Percentiles rank a stretch among this genome's conserved stretches.
Conservation (phyloP, 768 basidiomycete genomes). For the Mycena rosella region DNA sequence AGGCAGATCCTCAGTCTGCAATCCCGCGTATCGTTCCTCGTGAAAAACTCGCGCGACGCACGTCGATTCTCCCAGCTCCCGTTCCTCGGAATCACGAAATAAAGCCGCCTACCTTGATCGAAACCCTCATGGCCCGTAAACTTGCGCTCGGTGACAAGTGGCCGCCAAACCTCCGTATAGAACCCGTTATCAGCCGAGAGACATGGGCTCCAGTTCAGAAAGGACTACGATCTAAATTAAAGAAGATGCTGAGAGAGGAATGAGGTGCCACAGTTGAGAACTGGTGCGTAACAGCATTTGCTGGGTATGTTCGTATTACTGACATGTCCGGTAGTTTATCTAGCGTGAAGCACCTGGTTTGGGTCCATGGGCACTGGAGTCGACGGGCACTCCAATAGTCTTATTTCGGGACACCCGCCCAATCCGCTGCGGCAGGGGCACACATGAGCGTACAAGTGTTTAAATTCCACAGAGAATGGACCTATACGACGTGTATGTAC, state of each 20-base stretch:
- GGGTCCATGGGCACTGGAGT: no score
- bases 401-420: no score
- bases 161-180: conserved; percentile 65
- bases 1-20: background rate
- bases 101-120: conserved; percentile 51
- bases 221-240: conserved; percentile 54
- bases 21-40: conserved; percentile 27
- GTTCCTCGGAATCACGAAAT: conserved; percentile 25
- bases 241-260: conserved; percentile 53
- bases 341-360: no score
- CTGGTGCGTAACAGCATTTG: background rate
- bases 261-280: conserved; percentile 28
- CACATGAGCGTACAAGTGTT: no score
- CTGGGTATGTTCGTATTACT: no score
- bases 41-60: background rate
- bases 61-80: conserved; percentile 30
- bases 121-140: conserved; percentile 56
- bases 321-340: no score
- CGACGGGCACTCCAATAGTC: no score
- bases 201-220: conserved; percentile 55
- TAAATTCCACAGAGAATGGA: no score
- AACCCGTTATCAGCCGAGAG: conserved; percentile 55
- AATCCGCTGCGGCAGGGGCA: no score
- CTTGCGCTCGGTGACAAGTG: conserved; percentile 53
- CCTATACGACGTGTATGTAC: no score